Evolutionary conservation across 2,329 filamentous ascomycete species (phyloP).

Genomic region (Ophiostoma quercus): DNA sequence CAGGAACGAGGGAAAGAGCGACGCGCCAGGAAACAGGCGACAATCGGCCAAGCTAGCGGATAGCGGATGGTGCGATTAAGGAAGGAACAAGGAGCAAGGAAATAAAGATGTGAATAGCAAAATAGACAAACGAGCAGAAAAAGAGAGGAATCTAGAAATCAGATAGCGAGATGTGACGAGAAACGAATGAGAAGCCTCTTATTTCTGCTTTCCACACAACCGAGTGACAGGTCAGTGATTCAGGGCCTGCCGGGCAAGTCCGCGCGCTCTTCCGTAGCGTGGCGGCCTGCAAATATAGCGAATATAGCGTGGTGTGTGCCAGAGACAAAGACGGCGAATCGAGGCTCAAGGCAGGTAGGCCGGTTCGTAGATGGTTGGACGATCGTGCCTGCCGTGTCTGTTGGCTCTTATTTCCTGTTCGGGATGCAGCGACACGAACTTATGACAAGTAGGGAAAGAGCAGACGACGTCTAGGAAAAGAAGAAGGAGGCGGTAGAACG

Average conservation of each 20-base stretch:
- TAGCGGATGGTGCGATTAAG: neutral
- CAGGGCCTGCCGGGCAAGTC: neutral
- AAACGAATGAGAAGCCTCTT: neutral
- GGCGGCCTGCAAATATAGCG: neutral
- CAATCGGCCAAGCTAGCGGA: neutral
- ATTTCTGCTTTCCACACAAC: neutral
- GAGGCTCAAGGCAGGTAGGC: neutral
- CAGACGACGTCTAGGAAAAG: neutral
- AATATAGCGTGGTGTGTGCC: neutral
- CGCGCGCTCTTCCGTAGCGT: conserved; percentile 1
- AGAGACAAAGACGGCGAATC: neutral
- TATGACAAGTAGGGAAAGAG: neutral
- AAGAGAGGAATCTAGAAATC: neutral
- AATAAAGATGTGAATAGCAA: neutral
- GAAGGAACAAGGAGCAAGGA: neutral
- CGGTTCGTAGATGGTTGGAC: neutral
- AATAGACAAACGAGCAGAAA: neutral
- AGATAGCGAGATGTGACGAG: neutral
- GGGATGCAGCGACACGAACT: neutral
- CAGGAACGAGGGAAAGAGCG: conserved; percentile 16
- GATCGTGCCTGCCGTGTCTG: conserved; percentile 1
- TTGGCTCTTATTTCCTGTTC: conserved; percentile 8
- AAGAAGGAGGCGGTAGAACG: neutral
- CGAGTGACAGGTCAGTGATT: neutral
- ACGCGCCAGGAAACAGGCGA: conserved; percentile 19